phyloP scores from a whole-genome alignment of 345 rosid genomes.

The Gossypium stocksii region DNA sequence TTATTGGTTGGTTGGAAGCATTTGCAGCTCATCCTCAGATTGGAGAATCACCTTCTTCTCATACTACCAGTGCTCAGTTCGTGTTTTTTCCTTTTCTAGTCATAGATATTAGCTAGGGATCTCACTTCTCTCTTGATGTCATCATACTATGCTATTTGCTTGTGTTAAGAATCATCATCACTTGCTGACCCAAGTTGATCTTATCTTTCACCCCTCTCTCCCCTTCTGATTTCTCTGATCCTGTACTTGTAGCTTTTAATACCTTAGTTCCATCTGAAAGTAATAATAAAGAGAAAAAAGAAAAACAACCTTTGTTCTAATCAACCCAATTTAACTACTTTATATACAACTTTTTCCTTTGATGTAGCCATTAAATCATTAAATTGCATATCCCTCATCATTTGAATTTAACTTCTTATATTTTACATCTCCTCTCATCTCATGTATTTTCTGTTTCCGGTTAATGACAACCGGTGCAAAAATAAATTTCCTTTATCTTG shows the following conservation, averaged over 20 bases:
- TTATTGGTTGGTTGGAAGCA: constrained; percentile 83
- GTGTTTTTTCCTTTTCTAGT: background rate
- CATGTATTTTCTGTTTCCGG: background rate
- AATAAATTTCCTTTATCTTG: background rate
- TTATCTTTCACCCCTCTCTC: background rate
- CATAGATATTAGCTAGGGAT: background rate
- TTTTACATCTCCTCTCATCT: background rate
- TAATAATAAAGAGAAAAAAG: background rate
- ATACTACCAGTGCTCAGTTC: constrained; percentile 45
- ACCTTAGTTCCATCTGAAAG: background rate
- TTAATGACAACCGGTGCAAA: background rate
- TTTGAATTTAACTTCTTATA: background rate
- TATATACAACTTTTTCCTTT: background rate
- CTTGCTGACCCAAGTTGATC: background rate
- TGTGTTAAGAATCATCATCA: background rate
- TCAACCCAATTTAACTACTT: background rate
- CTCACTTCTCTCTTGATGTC: background rate
- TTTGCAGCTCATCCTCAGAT: constrained; percentile 92
- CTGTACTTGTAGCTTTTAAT: background rate
- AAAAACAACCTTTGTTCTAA: background rate
- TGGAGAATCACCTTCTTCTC: constrained; percentile 45
- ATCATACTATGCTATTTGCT: background rate
- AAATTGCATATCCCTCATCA: background rate
- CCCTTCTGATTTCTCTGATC: no score
- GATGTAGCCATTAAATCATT: background rate